Conservation (phyloP, 768 basidiomycete species). For the Amanita subjunquillea region DNA sequence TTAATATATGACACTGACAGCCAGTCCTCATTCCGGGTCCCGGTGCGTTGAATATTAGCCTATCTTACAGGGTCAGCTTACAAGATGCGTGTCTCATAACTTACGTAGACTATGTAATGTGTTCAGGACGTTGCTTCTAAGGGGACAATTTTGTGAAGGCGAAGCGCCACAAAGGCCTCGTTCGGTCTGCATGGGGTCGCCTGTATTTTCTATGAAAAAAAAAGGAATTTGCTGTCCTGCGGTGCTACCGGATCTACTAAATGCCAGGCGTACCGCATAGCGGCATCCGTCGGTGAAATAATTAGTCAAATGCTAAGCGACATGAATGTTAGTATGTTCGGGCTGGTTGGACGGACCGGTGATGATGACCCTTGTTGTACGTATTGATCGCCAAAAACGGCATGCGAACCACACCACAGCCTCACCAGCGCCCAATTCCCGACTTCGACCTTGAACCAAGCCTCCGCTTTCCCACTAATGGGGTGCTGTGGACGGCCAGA, state of each 20-base stretch:
- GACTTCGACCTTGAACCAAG: conserved; percentile 1
- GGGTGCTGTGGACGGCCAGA: conserved; percentile 56
- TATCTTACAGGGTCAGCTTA: not conserved
- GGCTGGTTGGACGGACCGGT: not conserved
- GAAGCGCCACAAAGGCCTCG: no score
- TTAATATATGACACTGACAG: no score
- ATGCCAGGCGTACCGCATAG: not conserved
- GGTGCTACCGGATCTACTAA: no score
- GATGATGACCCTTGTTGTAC: not conserved
- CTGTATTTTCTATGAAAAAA: no score
- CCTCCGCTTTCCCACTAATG: conserved; percentile 27
- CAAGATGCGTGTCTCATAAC: not conserved
- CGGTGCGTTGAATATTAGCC: not conserved
- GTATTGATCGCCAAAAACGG: conserved; percentile 2
- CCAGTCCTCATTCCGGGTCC: not conserved
- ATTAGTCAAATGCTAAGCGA: not conserved
- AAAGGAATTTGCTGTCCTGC: no score
- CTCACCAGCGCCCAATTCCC: conserved; percentile 6
- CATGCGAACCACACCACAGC: conserved; percentile 16
- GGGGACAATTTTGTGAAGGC: no score
- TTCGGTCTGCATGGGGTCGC: no score
- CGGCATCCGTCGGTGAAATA: not conserved
- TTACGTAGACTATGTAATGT: not conserved
- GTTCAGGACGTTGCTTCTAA: no score
- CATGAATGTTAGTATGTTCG: not conserved